Evolutionary conservation across 1,284 basidiomycete genomes (phyloP), one percentile per base, ranked within the genome.

Genomic region (Inonotus hispidus): DNA sequence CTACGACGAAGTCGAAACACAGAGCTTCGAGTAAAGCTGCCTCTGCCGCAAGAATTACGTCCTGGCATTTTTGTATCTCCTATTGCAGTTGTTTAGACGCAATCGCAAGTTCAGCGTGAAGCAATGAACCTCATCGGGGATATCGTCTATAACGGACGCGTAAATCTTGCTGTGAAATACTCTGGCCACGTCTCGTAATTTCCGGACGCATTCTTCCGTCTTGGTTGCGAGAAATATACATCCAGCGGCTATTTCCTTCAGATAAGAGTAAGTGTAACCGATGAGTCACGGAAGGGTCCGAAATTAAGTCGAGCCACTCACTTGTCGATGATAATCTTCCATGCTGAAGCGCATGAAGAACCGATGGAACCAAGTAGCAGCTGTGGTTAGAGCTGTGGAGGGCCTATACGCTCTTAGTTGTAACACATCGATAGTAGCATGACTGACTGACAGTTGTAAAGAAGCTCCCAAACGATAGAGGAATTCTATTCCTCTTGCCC

Each of bases 331-430:
- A 71, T 92, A 90, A 68, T 93, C 87, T 68, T 88, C 82, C 79
- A 94, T 81, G n/a, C 93, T 86, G 69, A 85, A 87, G 58, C 95
- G 83, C 93, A 97, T 95, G 75, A 92, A 97, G 75, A 97, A 97
- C 13, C 95, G 84, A 73, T 97, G 95, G 65, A 96, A 90, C 82
- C 93, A 93, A 3, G 89, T 91, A 29, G 92, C 89, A 16, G 92
- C 93, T 29, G 90, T 90, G 64, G 87, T 88, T 75, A 94, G 81
- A 8, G 89, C 88, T 23, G 88, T 85, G 23, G 85, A 83, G 35
- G 89, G 87, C 58, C 90, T 93, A 47, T 55, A 55, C 65, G 61
- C 53, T 63, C 63, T 53, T 56, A 68, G 64, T 65, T 63, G 59
- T 54, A 38, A 46, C 14, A 41, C 19, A 27, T 29, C 2, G 19